These are phyloP conservation scores for Apiospora phragmitis DNA, from an alignment of 2,329 filamentous ascomycete genomes.

Conservation along the genomic window DNA sequence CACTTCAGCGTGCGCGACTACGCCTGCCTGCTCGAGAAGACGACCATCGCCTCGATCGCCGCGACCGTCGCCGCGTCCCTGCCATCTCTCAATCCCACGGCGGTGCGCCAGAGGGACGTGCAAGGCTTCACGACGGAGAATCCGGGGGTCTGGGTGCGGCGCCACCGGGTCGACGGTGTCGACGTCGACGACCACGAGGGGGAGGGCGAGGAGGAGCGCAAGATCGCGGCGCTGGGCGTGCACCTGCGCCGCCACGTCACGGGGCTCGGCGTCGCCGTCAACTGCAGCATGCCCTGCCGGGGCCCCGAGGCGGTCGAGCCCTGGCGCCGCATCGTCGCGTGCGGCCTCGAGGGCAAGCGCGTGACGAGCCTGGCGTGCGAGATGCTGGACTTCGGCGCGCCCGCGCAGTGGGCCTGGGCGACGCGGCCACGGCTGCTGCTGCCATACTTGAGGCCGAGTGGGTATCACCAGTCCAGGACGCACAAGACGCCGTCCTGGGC, in stretches of 20 bases:
- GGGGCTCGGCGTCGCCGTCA: constrained; percentile 80
- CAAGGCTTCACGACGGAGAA: constrained; percentile 62
- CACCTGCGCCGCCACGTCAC: constrained; percentile 83
- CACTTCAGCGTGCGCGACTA: constrained; percentile 72
- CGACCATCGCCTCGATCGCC: constrained; percentile 66
- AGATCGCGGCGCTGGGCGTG: constrained; percentile 91
- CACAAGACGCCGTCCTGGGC: too few species aligned
- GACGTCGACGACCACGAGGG: neutral
- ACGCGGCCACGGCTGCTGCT: neutral
- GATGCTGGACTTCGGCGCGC: constrained; percentile 25
- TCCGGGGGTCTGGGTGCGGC: constrained; percentile 78
- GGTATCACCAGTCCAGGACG: too few species aligned
- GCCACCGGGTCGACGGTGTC: constrained; percentile 18
- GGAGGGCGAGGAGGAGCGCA: constrained; percentile 48
- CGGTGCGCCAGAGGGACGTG: constrained; percentile 53
- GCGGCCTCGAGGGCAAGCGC: constrained; percentile 77
- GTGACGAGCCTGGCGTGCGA: constrained; percentile 73
- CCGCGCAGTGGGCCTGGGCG: constrained; percentile 17
- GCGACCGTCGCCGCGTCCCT: constrained; percentile 16
- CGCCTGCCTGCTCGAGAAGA: constrained; percentile 75
- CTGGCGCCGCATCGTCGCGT: constrained; percentile 78
- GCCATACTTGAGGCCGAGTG: too few species aligned
- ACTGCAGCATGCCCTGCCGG: constrained; percentile 62
- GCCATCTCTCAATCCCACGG: neutral
- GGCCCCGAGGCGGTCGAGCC: constrained; percentile 45